phyloP scores from a whole-genome alignment of 73 alveolate genomes.

The Paramecium biaurelia region DNA sequence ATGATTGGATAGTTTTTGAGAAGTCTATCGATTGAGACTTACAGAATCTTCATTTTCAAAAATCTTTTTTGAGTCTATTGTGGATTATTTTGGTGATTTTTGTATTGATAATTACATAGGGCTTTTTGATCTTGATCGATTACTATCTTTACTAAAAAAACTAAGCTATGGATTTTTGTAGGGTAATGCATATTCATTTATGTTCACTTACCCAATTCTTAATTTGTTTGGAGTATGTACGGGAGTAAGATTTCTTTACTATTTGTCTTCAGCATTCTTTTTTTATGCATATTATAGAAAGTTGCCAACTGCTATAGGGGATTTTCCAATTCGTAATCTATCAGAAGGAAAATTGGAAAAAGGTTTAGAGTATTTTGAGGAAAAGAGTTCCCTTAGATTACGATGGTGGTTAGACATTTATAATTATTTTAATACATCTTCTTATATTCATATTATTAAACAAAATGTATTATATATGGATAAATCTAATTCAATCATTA shows the following conservation, averaged over 20 bases:
- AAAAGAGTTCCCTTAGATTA: constrained; percentile 11
- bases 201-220: background rate
- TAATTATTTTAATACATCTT: background rate
- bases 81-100: background rate
- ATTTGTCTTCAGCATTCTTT: background rate
- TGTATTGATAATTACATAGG: background rate
- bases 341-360: background rate
- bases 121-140: background rate
- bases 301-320: constrained; percentile 10
- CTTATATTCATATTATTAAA: background rate
- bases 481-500: background rate
- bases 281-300: background rate
- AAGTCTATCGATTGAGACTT: background rate
- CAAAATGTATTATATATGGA: background rate
- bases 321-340: constrained; percentile 2
- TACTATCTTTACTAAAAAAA: background rate
- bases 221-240: background rate
- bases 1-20: background rate
- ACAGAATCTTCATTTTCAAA: background rate
- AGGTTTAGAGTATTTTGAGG: background rate
- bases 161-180: constrained; percentile 8
- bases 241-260: background rate
- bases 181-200: background rate
- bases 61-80: background rate
- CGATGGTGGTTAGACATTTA: constrained; percentile 50